These are phyloP conservation scores for Elsinoe arachidis DNA, from an alignment of 2,329 filamentous ascomycete genomes.

Conservation along the genomic window DNA sequence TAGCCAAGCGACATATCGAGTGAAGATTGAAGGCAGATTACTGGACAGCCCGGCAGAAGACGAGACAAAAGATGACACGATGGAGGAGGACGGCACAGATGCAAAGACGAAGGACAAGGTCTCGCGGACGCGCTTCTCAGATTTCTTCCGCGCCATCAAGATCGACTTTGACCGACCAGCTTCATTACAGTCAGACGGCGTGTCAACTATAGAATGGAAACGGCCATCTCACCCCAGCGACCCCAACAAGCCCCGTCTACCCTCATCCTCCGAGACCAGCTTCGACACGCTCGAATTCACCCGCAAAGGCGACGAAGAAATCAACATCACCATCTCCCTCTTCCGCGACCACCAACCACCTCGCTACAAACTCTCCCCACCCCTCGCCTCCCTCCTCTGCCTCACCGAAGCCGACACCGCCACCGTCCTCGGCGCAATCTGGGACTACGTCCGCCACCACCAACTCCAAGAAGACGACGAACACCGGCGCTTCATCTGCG, in stretches of 20 bases:
- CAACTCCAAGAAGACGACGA: slow-evolving; percentile 90
- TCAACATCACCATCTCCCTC: slow-evolving; percentile 83
- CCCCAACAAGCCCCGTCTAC: slow-evolving; percentile 33
- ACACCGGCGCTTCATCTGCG: slow-evolving; percentile 83
- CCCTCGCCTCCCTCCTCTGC: slow-evolving; percentile 76
- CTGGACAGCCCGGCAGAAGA: slow-evolving; percentile 51
- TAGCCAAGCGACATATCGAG: slow-evolving; percentile 69
- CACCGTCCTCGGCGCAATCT: slow-evolving; percentile 82
- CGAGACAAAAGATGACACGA: slow-evolving; percentile 43
- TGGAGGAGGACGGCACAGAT: slow-evolving; percentile 49
- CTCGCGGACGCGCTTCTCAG: slow-evolving; percentile 54
- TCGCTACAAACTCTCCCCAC: slow-evolving; percentile 68
- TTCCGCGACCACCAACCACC: slow-evolving; percentile 78
- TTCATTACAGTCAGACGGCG: slow-evolving; percentile 58
- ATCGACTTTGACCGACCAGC: slow-evolving; percentile 50
- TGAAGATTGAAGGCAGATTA: slow-evolving; percentile 84
- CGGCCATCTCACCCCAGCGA: slow-evolving; percentile 54
- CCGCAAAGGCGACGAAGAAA: slow-evolving; percentile 82
- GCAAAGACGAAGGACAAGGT: slow-evolving; percentile 35
- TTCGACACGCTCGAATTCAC: slow-evolving; percentile 92
- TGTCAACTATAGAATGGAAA: slow-evolving; percentile 71
- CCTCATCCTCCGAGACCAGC: slow-evolving; percentile 47
- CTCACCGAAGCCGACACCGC: slow-evolving; percentile 78
- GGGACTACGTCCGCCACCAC: slow-evolving; percentile 86
- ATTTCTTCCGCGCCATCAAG: slow-evolving; percentile 73